Evolutionary conservation across 2,329 filamentous ascomycete species (phyloP), one percentile per base, ranked within the genome.

Genomic region (Mycogone perniciosa): DNA sequence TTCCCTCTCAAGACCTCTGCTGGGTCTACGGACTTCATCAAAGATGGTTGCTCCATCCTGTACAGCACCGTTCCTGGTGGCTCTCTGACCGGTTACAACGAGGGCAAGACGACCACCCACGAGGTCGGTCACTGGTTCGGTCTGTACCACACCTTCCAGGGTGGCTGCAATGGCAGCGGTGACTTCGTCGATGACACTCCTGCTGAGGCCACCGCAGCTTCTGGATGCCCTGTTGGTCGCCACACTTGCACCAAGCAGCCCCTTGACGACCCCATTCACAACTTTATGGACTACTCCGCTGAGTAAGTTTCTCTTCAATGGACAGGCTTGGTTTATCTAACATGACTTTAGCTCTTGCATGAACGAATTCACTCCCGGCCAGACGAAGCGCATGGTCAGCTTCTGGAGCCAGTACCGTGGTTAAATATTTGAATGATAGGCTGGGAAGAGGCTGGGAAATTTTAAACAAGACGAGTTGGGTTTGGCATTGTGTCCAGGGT

Each of bases 91-190:
- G 65, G 71, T 54, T 68, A 60, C 55, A 61, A 66, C 58, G 57
- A 61, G n/a, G 65, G 67, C 13, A 63, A 62, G 56, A 64, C 64
- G 4, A 57, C 55, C 30, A 60, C 58, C 34, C 73, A 76, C 63
- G 74, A 76, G 62, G 62, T 71, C 40, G 74, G 74, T 11, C 74
- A 76, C 64, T 76, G 73, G 73, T 61, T 76, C 47, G 73, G 73
- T 46, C 67, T 77, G 27, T 67, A 65, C 57, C 74, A 77, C 62
- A 74, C 73, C 42, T 76, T 76, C 61, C 59, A 74, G 53, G 72
- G 68, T 40, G 71, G 68, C 53, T 69, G 68, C 57, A 55, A 11
- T 11, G 59, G 63, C 6, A 53, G 44, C 41, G 71, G 70, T 37
- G 73, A 76, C 57, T 60, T 54, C 34, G 60, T 75, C 13, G 56